These are phyloP conservation scores for Botrytis hyacinthi DNA, from an alignment of 2,329 filamentous ascomycete genomes.

Conservation along the genomic window DNA sequence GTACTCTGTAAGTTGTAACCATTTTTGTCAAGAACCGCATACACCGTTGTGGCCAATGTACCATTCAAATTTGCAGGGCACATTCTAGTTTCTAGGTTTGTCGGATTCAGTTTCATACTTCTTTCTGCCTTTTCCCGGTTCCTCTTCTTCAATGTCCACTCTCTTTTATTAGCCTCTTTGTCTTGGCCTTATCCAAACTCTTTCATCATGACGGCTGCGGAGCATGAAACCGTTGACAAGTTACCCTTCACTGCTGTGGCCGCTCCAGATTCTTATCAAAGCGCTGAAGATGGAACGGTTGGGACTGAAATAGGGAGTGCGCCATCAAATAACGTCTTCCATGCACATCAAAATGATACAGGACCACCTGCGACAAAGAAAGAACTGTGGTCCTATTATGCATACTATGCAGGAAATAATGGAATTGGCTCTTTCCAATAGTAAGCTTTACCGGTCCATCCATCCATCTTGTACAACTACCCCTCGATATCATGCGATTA, in stretches of 20 bases:
- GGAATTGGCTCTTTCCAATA: constrained; percentile 39
- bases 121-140: background rate
- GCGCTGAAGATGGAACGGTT: constrained; percentile 24
- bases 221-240: constrained; percentile 23
- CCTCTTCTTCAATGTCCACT: background rate
- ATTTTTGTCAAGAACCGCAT: background rate
- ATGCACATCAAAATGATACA: constrained; percentile 14
- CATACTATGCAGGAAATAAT: constrained; percentile 38
- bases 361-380: constrained; percentile 32
- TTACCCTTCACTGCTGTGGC: constrained; percentile 32
- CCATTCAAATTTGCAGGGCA: background rate
- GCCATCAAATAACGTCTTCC: background rate
- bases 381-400: constrained; percentile 36
- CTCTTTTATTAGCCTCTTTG: background rate
- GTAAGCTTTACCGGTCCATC: constrained; percentile 25
- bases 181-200: background rate
- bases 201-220: constrained; percentile 9
- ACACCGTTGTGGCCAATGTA: background rate
- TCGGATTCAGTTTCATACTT: background rate
- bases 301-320: background rate
- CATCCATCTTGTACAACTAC: background rate
- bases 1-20: background rate
- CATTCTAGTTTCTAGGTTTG: constrained; percentile 1
- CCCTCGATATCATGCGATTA: background rate
- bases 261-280: constrained; percentile 25